Conservation (phyloP, 2,329 filamentous ascomycete species). For the Fusarium subglutinans region DNA sequence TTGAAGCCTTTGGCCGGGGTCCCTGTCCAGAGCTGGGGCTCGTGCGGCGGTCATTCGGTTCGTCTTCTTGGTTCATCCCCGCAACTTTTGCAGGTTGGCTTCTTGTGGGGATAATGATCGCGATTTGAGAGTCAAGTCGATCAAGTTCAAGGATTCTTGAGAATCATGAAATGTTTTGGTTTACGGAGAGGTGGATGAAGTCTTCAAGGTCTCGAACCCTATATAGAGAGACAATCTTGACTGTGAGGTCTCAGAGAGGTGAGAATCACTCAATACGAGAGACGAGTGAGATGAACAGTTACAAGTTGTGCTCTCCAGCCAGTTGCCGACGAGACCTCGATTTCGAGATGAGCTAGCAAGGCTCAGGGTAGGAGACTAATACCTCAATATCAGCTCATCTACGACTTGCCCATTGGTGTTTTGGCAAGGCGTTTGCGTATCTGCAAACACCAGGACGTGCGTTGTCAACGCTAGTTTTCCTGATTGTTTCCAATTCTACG, state of each 20-base stretch:
- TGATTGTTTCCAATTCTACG: conserved; percentile 6
- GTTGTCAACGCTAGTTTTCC: conserved; percentile 24
- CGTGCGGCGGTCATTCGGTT: conserved; percentile 40
- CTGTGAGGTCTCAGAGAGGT: neutral
- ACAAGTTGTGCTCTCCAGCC: neutral
- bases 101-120: conserved; percentile 26
- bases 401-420: conserved; percentile 29
- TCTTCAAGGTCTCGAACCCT: neutral
- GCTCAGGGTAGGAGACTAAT: conserved; percentile 25
- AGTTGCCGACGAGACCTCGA: conserved; percentile 7
- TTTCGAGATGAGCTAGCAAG: conserved; percentile 9
- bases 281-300: conserved; percentile 2
- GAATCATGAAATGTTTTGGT: neutral
- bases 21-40: conserved; percentile 36
- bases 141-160: conserved; percentile 8
- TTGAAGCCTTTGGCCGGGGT: conserved; percentile 20
- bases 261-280: neutral
- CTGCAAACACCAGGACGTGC: conserved; percentile 12
- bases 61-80: conserved; percentile 38
- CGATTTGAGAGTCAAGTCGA: conserved; percentile 15
- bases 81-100: conserved; percentile 17
- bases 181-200: neutral
- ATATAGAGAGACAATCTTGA: neutral
- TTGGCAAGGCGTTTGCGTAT: conserved; percentile 22
- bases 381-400: conserved; percentile 11